Evolutionary conservation across 1,284 basidiomycete genomes (phyloP).

Genomic region (Pyrrhoderma lamaoense): DNA sequence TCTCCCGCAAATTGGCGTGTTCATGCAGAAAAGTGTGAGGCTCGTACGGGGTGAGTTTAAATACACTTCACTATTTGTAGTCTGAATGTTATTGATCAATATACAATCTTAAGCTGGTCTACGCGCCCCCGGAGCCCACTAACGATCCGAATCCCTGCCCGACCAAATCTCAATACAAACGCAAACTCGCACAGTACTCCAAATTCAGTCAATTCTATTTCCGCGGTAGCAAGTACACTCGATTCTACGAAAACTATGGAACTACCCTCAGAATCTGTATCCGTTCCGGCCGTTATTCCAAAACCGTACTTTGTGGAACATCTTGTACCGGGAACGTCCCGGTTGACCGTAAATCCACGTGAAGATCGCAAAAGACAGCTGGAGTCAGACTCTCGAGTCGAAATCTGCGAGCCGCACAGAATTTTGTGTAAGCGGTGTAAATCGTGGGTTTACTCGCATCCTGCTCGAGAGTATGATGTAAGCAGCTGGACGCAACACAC

Average conservation of each 20-base stretch:
- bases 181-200: neutral
- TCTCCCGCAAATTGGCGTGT: conserved; percentile 16
- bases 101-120: conserved; percentile 9
- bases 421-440: conserved; percentile 13
- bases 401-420: conserved; percentile 5
- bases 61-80: neutral
- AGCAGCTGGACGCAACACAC: conserved; percentile 15
- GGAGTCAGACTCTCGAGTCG: conserved; percentile 6
- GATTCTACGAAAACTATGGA: neutral
- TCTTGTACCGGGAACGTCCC: neutral
- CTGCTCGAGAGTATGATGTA: conserved; percentile 14
- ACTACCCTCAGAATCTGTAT: neutral
- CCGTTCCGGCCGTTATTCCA: neutral
- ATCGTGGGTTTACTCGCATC: conserved; percentile 13
- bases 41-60: conserved; percentile 11
- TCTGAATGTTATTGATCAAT: neutral
- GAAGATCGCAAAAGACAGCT: conserved; percentile 4
- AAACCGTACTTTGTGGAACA: neutral
- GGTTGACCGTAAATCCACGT: too few species aligned
- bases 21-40: conserved; percentile 16
- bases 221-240: neutral
- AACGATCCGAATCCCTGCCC: neutral
- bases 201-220: neutral
- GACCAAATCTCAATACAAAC: neutral
- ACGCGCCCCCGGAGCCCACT: neutral